These are phyloP conservation scores for Solanum chacoense DNA, from an alignment of 305 asterid species.

Conservation along the genomic window DNA sequence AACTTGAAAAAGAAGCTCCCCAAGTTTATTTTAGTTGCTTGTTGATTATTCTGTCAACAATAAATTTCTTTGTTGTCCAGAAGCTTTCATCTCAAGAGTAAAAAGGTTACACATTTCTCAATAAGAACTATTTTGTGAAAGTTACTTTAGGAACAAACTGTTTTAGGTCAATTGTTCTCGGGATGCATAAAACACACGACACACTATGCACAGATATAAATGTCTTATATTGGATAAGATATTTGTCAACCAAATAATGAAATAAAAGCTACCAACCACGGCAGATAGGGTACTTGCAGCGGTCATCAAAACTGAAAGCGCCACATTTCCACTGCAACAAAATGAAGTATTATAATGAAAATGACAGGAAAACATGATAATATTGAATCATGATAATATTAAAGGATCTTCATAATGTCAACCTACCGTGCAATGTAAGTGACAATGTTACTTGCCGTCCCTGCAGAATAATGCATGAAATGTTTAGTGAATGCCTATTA, in stretches of 20 bases:
- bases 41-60: neutral
- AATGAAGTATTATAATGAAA: slow-evolving; percentile 2
- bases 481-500: neutral
- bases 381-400: neutral
- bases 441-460: slow-evolving; percentile 93
- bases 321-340: slow-evolving; percentile 73
- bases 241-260: neutral
- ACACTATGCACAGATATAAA: neutral
- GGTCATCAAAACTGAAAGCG: slow-evolving; percentile 93
- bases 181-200: neutral
- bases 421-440: slow-evolving; percentile 90
- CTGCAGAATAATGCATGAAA: slow-evolving; percentile 27
- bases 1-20: neutral
- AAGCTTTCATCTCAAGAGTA: neutral
- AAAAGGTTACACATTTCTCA: neutral
- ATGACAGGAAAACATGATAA: neutral
- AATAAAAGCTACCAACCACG: slow-evolving; percentile 51
- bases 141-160: neutral
- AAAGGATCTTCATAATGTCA: neutral
- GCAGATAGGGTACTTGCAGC: slow-evolving; percentile 90
- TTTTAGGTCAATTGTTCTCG: neutral
- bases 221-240: neutral
- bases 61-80: neutral
- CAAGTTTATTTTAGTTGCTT: neutral
- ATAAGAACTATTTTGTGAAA: neutral